Evolutionary conservation across 495 filamentous ascomycete species (phyloP), one percentile per base, ranked within the genome.

Genomic region (Trichoderma gamsii): DNA sequence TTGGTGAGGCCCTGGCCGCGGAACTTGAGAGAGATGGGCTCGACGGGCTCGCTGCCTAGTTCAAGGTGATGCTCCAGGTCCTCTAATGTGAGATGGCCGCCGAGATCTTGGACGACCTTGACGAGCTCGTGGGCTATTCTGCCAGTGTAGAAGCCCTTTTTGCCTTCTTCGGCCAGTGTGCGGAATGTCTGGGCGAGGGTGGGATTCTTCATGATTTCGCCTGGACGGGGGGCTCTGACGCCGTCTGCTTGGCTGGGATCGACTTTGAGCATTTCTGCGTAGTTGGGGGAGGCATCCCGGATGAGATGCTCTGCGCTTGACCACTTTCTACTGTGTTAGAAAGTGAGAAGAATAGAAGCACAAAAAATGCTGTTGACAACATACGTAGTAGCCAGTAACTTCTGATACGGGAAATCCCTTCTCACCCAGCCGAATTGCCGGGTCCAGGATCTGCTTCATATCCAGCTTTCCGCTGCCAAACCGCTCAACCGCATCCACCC

Each of bases 151-250:
- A 97, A 99, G 4, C 95, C 95, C 69, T 86, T 86, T 76, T 93
- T 96, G 46, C 93, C 93, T 38, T 97, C 81, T 29, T 87, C 79
- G 0, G 89, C 94, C 5, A 99, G 80, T 7, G 87, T 75, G 49
- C 91, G 86, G 83, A 97, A 96, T 0, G 93, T 97, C 65, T 82
- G 82, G 12, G 90, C 95, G 9, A 98, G 81, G 1, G 85, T 86
- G 3, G 90, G 91, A 68, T 97, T 94, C 76, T 88, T 90, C 82
- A 97, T 87, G 67, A 98, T 84, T 70, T 99, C 96, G n/a, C 95
- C 95, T 9, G 92, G 82, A 1, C 73, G 78, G 0, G 95, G 95
- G 32, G 89, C 87, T 65, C 92, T 79, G 56, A 76, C 76, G 44
- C 90, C 89, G 72, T 90, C 84, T 49, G 80, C 79, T 4, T 87